phyloP scores from a whole-genome alignment of 1,284 basidiomycete genomes.

The Mycosarcoma mackinlayi region DNA sequence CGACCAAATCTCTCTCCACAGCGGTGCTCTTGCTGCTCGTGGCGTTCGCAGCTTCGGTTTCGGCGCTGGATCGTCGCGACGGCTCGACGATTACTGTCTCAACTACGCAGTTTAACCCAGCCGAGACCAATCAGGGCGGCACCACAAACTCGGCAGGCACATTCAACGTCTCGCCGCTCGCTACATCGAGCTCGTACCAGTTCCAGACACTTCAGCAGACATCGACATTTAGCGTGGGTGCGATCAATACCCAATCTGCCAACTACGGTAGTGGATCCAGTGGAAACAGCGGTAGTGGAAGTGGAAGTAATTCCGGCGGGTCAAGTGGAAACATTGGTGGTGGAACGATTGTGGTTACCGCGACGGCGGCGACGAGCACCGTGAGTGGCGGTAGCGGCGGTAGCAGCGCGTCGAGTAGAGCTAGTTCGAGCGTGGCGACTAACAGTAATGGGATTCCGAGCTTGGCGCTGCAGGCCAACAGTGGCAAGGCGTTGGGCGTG shows the following conservation, averaged over 20 bases:
- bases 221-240: slow-evolving; percentile 22
- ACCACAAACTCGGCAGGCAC: slow-evolving; percentile 59
- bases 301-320: slow-evolving; percentile 2
- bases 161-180: slow-evolving; percentile 53
- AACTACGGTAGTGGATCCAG: neutral
- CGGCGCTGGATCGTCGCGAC: slow-evolving; percentile 9
- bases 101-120: slow-evolving; percentile 50
- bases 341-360: slow-evolving; percentile 28
- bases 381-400: neutral
- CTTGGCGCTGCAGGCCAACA: slow-evolving; percentile 13
- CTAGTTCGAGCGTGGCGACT: neutral
- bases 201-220: slow-evolving; percentile 42
- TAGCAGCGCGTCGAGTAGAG: neutral
- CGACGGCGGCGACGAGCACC: slow-evolving; percentile 20
- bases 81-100: slow-evolving; percentile 33
- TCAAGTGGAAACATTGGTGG: slow-evolving; percentile 8
- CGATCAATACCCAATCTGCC: slow-evolving; percentile 4
- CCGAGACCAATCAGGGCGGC: slow-evolving; percentile 49
- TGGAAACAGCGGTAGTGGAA: neutral
- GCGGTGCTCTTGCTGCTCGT: neutral
- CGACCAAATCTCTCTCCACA: neutral
- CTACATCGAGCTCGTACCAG: slow-evolving; percentile 38
- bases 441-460: slow-evolving; percentile 17
- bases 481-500: too few relatives aligned
- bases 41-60: neutral